A percentile compares a stretch with the other conserved stretches of the same genome.
phyloP scores from a whole-genome alignment of 257 asterid genomes.

The Sherardia arvensis region DNA sequence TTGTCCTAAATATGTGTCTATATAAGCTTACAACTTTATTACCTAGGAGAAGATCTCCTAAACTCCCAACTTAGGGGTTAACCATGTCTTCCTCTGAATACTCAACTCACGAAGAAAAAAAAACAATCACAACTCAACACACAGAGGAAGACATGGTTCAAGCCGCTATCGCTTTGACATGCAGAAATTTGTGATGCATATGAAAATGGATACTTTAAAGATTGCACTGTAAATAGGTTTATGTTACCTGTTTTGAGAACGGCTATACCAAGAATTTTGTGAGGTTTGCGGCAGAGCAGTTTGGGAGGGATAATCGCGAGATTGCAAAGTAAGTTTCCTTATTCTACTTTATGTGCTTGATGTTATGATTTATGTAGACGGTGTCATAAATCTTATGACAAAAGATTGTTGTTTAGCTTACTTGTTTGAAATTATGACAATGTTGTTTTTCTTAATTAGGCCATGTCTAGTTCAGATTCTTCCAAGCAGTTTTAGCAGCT shows the following conservation, averaged over 20 bases:
- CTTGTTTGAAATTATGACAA: not conserved
- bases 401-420: not conserved
- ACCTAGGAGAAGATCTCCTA: no score
- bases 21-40: no score
- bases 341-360: not conserved
- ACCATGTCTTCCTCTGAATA: no score
- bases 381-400: not conserved
- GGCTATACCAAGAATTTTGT: constrained; percentile 47
- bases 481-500: no score
- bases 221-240: constrained; percentile 28
- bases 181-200: constrained; percentile 40
- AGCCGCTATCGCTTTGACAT: constrained; percentile 56
- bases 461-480: no score
- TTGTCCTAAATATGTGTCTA: no score
- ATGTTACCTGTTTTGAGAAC: constrained; percentile 35
- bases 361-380: not conserved
- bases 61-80: no score
- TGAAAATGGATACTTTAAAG: constrained; percentile 42
- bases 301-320: constrained; percentile 57
- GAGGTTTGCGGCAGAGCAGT: constrained; percentile 48
- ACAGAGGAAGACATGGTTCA: constrained; percentile 32
- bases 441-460: not conserved
- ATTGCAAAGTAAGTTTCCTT: constrained; percentile 52
- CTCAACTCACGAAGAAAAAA: no score
- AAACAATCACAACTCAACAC: no score